Base-by-base conservation (phyloP, 768 basidiomycete species). In the Suillus plorans region DNA sequence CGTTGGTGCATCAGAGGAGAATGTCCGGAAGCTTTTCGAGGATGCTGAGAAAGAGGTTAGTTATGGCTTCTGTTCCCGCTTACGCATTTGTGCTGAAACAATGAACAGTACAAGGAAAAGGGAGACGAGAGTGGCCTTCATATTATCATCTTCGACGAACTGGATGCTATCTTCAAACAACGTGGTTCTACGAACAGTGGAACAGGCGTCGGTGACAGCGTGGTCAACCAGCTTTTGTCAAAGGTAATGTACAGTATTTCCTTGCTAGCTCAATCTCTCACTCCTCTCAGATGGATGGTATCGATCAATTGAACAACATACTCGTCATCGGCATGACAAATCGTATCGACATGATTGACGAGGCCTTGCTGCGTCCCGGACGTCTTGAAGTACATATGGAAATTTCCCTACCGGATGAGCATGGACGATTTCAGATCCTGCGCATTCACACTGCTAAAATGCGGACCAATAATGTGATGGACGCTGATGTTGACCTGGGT, bases 291-390 rank as follows among this genome's bases (percentile, higher is more conserved):
- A 97, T 99, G 95, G 97, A 99, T 69, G 97, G 97, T 81, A 97
- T 99, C 13, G 97, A 99, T 74, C 92, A 94, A 79, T 82, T 99
- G 39, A 99, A 99, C 82, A 99, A 99, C 78, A 97, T 99, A 66
- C 90, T 99, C 71, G 91, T 99, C 70, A 99, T 99, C 69, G 97
- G 97, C 71, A 99, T 99, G 97, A 99, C 97, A 55, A 99, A 99
- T 77, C 90, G 97, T 66, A 79, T 88, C 50, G 97, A 99, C 82
- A 94, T 99, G 96, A 98, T 99, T 70, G 97, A 99, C 72, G 97
- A 99, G 74, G 97, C 97, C 9, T 85, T 99, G 2, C 85, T 98
- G 6, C 95, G 97, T 71, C 96, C 97, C 1, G 97, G 97, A 50
- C 96, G 97, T 82, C 89, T 99, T 56, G 97, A 99, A 76, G 96